phyloP scores from a whole-genome alignment of 441 rosid species.

The Corymbia citriodora region DNA sequence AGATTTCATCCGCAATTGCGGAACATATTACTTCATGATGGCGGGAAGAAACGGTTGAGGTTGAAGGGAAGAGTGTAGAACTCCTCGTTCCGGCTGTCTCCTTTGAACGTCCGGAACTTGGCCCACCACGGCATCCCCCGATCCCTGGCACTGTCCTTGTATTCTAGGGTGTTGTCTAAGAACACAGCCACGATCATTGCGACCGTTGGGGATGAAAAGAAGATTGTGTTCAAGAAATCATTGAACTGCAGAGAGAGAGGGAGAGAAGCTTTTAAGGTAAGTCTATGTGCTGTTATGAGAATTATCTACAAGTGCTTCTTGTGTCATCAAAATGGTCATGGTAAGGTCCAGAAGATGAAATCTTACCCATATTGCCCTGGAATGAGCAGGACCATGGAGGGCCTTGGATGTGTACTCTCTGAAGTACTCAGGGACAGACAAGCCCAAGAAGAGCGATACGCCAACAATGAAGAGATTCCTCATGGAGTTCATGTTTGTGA shows the following conservation, averaged over 20 bases:
- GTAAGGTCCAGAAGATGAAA: neutral
- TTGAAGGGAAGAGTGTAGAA: slow-evolving; percentile 97
- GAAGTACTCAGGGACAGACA: slow-evolving; percentile 90
- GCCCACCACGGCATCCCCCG: slow-evolving; percentile 99
- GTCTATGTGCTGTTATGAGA: neutral
- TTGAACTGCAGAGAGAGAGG: slow-evolving; percentile 57
- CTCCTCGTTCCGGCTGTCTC: slow-evolving; percentile 91
- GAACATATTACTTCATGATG: slow-evolving; percentile 40
- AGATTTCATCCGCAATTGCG: neutral
- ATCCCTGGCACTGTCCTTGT: slow-evolving; percentile 83
- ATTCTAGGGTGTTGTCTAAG: slow-evolving; percentile 92
- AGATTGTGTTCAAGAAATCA: slow-evolving; percentile 95
- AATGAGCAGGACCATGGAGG: slow-evolving; percentile 90
- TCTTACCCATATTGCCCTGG: slow-evolving; percentile 84
- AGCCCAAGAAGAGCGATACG: slow-evolving; percentile 83
- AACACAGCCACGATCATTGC: slow-evolving; percentile 76
- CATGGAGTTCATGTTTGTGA: slow-evolving; percentile 99
- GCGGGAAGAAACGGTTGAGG: slow-evolving; percentile 97
- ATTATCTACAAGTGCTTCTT: neutral
- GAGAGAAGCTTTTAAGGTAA: neutral
- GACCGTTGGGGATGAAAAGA: slow-evolving; percentile 90
- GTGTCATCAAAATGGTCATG: neutral
- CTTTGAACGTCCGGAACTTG: slow-evolving; percentile 86
- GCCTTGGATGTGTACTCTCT: slow-evolving; percentile 81
- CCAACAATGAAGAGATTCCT: slow-evolving; percentile 92